Evolutionary conservation across 768 basidiomycete species (phyloP), one percentile per base, ranked within the genome.

Genomic region (Phallus indusiatus): DNA sequence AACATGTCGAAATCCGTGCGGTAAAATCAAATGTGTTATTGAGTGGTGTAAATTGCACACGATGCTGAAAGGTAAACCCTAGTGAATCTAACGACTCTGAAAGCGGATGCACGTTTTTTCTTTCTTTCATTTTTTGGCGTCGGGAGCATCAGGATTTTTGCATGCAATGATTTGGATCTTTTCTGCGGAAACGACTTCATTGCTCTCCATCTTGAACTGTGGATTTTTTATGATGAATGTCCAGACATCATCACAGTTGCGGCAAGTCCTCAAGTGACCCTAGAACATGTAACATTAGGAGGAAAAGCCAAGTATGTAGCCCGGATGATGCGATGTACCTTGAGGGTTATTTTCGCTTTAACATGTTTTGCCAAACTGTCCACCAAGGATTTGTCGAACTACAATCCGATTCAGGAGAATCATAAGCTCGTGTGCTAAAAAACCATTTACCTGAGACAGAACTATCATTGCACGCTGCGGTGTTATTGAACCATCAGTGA

Each of bases 111-210:
- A 11, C 10, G 18, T 14, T 37, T 50, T 14, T 51, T 42, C n/a
- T 42, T 49, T 47, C n/a, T n/a, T n/a, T n/a, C n/a, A 88, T 74
- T 90, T 90, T 79, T 90, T 93, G 59, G 81, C 84, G 65, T 91
- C 88, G 48, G 90, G 83, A 16, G 86, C 89, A 64, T 94, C 92
- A 35, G 89, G 91, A 68, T 90, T 90, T 81, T 97, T 98, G 77
- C 95, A 97, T 5, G 96, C 95, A 63, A 99, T 94, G 61, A 99
- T 97, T 78, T 97, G 96, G 72, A 96, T 91, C 70, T 88, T 84
- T 28, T 81, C 79, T 5, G 88, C 80, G 42, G 71, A 74, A 59
- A 92, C 83, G 69, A 83, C 75, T 67, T 90, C 86, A 70, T 88
- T 89, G 63, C 84, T 82, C 71, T 99, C 96, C 87, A 98, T 93